Base-by-base conservation (phyloP, 192 early-diverging fungal species). In the Umbelopsis sp. region DNA sequence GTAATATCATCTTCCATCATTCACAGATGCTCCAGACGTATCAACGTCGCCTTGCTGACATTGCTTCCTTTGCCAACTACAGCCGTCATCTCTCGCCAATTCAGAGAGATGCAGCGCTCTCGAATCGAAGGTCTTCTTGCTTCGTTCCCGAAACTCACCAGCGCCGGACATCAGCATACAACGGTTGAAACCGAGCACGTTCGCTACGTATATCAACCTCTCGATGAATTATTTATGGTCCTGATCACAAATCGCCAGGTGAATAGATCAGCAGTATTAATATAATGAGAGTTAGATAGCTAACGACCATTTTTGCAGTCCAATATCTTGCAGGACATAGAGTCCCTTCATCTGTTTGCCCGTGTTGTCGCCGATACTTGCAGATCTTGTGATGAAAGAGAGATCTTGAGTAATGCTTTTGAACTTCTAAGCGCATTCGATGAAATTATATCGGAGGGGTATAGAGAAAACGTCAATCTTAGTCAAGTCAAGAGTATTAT, bases 251-350 rank as follows among this genome's bases (percentile, higher is more conserved):
- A 93, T 78, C 88, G 88, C 47, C 92, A 98, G 73, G 78, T 79
- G 74, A 55, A 69, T 86, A 67, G 73, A 87, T 12, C 16, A 48
- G 5, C 37, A 41, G 10, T 9, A 41, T 41, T 6, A 52, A 55
- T 33, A 55, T 46, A 5, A 11, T 8, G 23, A 16, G 12, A 45
- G 46, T 13, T 30, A 5, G 22, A 9, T 23, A 18, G 12, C 21
- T 46, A 2, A 33, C 9, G 16, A 22, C 41, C 16, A 5, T 46
- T 46, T 49, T 49, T 35, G n/a, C 48, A 79, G 73, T 95, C 93
- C 74, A 99, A 99, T 77, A 99, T 99, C 70, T 83, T 99, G 44
- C 96, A 98, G 87, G 97, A 98, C 82, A 99, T 98, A 77, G 94
- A 95, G 68, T 94, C 96, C 12, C 86, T 99, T 49, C 93, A 99